Base-by-base conservation (phyloP, 441 rosid genomes). In the Euphorbia corollata region DNA sequence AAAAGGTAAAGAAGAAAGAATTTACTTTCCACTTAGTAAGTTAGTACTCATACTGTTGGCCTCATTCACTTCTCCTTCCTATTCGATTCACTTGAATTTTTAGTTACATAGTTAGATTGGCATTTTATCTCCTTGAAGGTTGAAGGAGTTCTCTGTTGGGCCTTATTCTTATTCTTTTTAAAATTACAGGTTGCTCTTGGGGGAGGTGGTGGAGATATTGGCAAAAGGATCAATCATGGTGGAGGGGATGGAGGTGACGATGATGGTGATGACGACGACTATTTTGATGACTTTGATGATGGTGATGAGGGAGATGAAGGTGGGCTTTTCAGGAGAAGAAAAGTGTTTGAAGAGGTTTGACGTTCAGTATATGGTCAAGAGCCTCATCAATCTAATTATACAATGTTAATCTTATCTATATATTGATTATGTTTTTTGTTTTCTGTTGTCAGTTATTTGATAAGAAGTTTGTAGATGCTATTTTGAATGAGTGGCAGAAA, bases 221-320 rank as follows among this genome's bases (percentile, higher is more conserved):
- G 99, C 71, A 94, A 91, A 84, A 83, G 58, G 65, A 82, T 86
- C 75, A 83, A 80, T 79, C 79, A 80, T 60, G 97, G 97, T 72
- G 97, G 97, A 66, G 97, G 97, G 5, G 96, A 91, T 68, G 99
- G 97, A 77, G 99, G 97, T 48, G 97, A 88, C 60, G 99, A 91
- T 72, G 96, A 78, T 50, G 99, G 96, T 30, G 97, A 94, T 66
- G 97, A 91, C 73, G 97, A 91, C 60, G 91, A 91, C 71, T 93
- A 91, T 79, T 93, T 86, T 32, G 97, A 91, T 55, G 93, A 91
- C 62, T 87, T 85, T 61, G 97, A 93, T 77, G 97, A 93, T 59
- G 93, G 80, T 0, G 93, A 85, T 68, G 95, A 89, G 67, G 97
- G 95, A 60, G 96, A 85, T 43, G 99, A 89, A 56, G 97, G 92